Evolutionary conservation across 768 basidiomycete genomes (phyloP).

Genomic region (Lentinula raphanica): DNA sequence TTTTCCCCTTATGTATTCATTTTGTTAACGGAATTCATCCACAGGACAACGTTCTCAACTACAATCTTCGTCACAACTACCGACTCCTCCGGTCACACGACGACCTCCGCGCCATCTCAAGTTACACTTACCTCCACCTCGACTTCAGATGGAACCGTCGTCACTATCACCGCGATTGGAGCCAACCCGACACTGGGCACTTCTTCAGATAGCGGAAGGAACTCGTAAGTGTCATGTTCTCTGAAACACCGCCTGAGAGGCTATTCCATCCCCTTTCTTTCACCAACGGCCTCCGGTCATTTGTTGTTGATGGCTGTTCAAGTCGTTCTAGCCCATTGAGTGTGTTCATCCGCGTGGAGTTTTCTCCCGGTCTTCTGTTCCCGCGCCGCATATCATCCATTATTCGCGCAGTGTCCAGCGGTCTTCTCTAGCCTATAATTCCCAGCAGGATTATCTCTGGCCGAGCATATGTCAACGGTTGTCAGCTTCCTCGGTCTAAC

Average conservation of each 20-base stretch:
- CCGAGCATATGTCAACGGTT: neutral
- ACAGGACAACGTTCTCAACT: conserved; percentile 49
- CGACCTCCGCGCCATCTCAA: conserved; percentile 47
- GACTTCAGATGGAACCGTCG: conserved; percentile 47
- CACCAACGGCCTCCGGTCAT: neutral
- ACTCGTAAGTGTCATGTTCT: conserved; percentile 34
- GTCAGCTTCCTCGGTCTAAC: neutral
- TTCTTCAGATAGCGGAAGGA: conserved; percentile 29
- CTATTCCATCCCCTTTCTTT: conserved; percentile 16
- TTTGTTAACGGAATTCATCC: conserved; percentile 10
- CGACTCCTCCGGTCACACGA: conserved; percentile 44
- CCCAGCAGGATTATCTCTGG: neutral
- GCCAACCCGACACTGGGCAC: conserved; percentile 69
- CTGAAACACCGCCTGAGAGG: neutral
- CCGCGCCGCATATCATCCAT: neutral
- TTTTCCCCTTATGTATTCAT: neutral
- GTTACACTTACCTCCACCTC: conserved; percentile 55
- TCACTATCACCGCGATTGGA: conserved; percentile 57
- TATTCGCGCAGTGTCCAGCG: neutral
- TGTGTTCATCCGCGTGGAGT: neutral
- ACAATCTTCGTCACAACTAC: conserved; percentile 57
- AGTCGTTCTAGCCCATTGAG: neutral
- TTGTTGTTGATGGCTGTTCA: neutral
- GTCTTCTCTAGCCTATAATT: conserved; percentile 1
- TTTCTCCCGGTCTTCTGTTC: conserved; percentile 1